Conservation (phyloP, 2,329 filamentous ascomycete species). For the Arthroderma sp. region DNA sequence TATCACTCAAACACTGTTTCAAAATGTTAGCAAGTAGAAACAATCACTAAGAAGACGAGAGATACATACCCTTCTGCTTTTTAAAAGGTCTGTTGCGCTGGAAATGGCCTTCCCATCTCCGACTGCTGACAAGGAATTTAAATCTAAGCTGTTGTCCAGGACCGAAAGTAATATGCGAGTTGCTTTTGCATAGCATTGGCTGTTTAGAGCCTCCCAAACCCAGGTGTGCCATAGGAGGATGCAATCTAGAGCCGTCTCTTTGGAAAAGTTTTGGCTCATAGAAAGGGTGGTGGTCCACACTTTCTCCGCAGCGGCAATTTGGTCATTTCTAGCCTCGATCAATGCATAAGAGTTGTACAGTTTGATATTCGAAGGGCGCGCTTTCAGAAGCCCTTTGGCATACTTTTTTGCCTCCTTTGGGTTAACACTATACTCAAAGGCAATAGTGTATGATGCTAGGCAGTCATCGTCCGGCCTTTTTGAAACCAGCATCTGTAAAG, state of each 20-base stretch:
- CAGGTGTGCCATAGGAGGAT: conserved; percentile 49
- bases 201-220: conserved; percentile 54
- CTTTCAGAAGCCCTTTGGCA: conserved; percentile 63
- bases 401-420: conserved; percentile 50
- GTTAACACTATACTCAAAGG: conserved; percentile 50
- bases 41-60: background rate
- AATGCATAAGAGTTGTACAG: conserved; percentile 72
- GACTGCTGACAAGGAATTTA: conserved; percentile 19
- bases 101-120: conserved; percentile 14
- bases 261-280: conserved; percentile 38
- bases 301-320: conserved; percentile 46
- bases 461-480: conserved; percentile 34
- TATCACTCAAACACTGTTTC: conserved; percentile 43
- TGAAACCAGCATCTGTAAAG: conserved; percentile 47
- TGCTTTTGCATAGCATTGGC: conserved; percentile 27
- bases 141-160: conserved; percentile 25
- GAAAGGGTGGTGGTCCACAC: conserved; percentile 58
- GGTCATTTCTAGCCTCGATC: conserved; percentile 52
- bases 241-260: conserved; percentile 25
- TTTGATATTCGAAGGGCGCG: conserved; percentile 48
- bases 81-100: conserved; percentile 27
- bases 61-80: conserved; percentile 29
- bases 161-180: conserved; percentile 32
- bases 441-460: conserved; percentile 58
- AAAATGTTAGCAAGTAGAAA: conserved; percentile 39